A percentile compares a stretch with the other conserved stretches of the same genome.
Conservation (phyloP, 495 filamentous ascomycete genomes). For the Choiromyces venosus region DNA sequence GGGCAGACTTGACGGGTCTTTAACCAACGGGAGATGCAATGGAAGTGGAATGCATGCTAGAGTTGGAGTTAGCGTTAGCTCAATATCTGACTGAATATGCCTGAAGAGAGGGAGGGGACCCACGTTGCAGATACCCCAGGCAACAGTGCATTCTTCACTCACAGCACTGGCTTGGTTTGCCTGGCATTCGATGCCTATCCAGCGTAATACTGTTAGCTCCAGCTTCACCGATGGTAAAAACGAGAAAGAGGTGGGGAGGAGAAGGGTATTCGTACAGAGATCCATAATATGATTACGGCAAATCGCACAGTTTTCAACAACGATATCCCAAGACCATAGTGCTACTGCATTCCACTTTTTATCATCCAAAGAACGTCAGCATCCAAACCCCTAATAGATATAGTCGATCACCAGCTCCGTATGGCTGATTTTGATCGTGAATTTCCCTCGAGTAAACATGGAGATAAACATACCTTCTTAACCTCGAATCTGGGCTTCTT, state of each 20-base stretch:
- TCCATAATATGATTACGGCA: slow-evolving; percentile 99
- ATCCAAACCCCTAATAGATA: not conserved
- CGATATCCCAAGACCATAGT: slow-evolving; percentile 99
- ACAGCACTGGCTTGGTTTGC: slow-evolving; percentile 98
- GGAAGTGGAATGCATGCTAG: slow-evolving; percentile 99
- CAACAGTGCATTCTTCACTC: slow-evolving; percentile 96
- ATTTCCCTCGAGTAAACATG: not conserved
- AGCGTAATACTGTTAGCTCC: slow-evolving; percentile 23
- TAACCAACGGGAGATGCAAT: slow-evolving; percentile 98
- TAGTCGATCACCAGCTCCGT: not conserved
- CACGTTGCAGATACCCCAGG: slow-evolving; percentile 99
- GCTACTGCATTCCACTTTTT: slow-evolving; percentile 97
- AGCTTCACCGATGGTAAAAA: not conserved
- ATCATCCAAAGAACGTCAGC: slow-evolving; percentile 26
- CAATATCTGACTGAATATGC: not conserved
- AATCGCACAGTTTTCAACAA: slow-evolving; percentile 99
- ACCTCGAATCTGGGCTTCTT: slow-evolving; percentile 95
- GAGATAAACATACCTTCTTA: slow-evolving; percentile 68
- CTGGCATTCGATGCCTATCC: slow-evolving; percentile 92
- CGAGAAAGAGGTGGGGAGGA: not conserved
- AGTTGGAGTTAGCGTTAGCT: slow-evolving; percentile 4
- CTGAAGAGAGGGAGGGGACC: slow-evolving; percentile 41
- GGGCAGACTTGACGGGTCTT: slow-evolving; percentile 99
- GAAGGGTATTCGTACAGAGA: slow-evolving; percentile 60
- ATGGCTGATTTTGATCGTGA: not conserved